phyloP scores from a whole-genome alignment of 2,329 filamentous ascomycete genomes.

The Nemania diffusa region DNA sequence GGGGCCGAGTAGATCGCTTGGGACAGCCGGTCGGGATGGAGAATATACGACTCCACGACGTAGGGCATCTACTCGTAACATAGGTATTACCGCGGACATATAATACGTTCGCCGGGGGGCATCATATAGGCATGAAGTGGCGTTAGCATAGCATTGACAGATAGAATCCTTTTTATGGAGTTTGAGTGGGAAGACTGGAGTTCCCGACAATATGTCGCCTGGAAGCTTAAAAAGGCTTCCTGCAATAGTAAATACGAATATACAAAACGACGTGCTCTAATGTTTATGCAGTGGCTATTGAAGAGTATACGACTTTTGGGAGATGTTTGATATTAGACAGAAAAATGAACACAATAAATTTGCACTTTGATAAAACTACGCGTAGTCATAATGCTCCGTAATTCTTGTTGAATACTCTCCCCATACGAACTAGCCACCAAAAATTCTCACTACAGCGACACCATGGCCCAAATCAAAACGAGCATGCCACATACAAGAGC shows the following conservation, averaged over 20 bases:
- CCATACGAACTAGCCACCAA: too few species aligned
- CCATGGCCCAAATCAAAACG: too few species aligned
- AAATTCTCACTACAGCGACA: too few species aligned
- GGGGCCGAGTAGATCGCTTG: constrained; percentile 53
- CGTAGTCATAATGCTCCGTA: too few species aligned
- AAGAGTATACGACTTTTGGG: neutral
- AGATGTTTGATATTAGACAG: neutral
- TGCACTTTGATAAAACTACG: too few species aligned
- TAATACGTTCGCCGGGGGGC: neutral
- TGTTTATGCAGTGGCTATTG: neutral
- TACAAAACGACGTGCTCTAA: neutral
- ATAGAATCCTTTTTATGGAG: neutral
- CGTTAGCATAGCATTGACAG: constrained; percentile 24
- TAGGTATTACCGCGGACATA: constrained; percentile 10
- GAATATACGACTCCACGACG: constrained; percentile 53
- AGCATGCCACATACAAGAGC: too few species aligned
- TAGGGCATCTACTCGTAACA: constrained; percentile 50
- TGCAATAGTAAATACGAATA: neutral
- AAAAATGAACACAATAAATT: too few species aligned
- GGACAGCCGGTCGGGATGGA: constrained; percentile 46
- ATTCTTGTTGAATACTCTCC: too few species aligned
- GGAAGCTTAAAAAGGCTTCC: constrained; percentile 12
- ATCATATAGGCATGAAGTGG: constrained; percentile 14
- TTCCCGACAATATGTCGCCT: constrained; percentile 11
- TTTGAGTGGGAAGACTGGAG: constrained; percentile 2